Base-by-base conservation (phyloP, 306 rosid species). In the Pterocarpus macrocarpus region DNA sequence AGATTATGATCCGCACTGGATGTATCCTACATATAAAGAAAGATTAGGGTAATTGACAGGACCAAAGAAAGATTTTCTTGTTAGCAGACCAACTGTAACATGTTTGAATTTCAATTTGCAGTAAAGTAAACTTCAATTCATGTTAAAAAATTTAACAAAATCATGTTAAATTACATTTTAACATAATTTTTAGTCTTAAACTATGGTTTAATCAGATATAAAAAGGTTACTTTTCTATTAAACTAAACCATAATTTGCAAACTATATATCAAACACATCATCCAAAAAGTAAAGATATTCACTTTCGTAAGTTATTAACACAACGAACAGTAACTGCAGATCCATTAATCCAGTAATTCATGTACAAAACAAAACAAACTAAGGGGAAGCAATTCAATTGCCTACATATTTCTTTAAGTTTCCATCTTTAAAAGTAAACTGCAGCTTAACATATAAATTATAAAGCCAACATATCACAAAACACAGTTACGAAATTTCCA, bases 381-480 rank as follows among this genome's bases (percentile, higher is more conserved):
- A 15, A 4, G 22, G 43, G 22, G 75, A 5, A 39, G 17, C 43
- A 56, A 8, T 79, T n/a, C 62, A 58, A 68, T n/a, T 7, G n/a
- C 22, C 22, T 33, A 62, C 64, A 71, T 49, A 36, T 14, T 80
- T 56, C 13, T 8, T 7, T 2, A 45, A 16, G 49, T n/a, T 7
- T 71, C 7, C 15, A 55, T 30, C 69, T 8, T 64, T 16, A 45
- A 33, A 10, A 63, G 5, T 30, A 80, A 71, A 28, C 61, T 55
- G 61, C 61, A 55, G 61, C 61, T 55, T 55, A 15, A 17, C 14
- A 44, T 38, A 66, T 7, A 43, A 56, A 65, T 33, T 56, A 65
- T n/a, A 64, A 76, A 45, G 44, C 34, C 17, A 68, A 53, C 30
- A 62, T 45, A 56, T 28, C 80, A 69, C 53, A 64, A 28, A 69